Conservation (phyloP, 352 stramenopile genomes). For the Phytophthora pisi region DNA sequence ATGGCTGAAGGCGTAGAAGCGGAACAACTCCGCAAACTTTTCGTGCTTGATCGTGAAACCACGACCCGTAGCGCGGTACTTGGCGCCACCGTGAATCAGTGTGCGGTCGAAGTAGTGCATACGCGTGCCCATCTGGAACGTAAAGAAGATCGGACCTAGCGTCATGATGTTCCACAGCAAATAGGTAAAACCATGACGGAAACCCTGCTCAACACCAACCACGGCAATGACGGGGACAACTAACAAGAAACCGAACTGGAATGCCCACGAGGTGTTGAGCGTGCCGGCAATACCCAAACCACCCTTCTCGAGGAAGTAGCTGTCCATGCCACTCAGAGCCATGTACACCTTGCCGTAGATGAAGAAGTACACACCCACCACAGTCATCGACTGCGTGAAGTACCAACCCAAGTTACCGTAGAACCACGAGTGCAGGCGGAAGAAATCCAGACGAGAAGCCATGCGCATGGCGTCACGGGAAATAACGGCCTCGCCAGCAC, state of each 20-base stretch:
- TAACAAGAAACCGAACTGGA: constrained; percentile 96
- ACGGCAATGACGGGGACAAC: constrained; percentile 97
- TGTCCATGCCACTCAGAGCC: constrained; percentile 93
- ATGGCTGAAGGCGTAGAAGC: constrained; percentile 98
- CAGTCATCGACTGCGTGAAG: constrained; percentile 97
- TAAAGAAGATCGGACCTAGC: constrained; percentile 99
- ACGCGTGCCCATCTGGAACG: constrained; percentile 99
- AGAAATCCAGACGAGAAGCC: constrained; percentile 97
- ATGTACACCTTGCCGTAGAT: constrained; percentile 98
- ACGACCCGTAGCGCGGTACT: constrained; percentile 97
- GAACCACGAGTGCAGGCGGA: constrained; percentile 97
- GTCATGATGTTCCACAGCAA: constrained; percentile 96
- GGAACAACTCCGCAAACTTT: constrained; percentile 96
- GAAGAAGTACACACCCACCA: constrained; percentile 98
- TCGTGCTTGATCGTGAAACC: constrained; percentile 99
- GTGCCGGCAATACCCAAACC: constrained; percentile 94
- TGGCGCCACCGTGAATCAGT: constrained; percentile 96
- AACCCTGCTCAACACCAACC: constrained; percentile 96
- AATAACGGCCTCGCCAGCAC: constrained; percentile 97
- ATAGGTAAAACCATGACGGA: constrained; percentile 92
- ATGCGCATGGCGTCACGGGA: constrained; percentile 96
- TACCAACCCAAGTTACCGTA: constrained; percentile 99
- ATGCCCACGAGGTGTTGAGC: constrained; percentile 96
- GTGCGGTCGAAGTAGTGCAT: constrained; percentile 99
- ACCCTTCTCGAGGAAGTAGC: constrained; percentile 91